Evolutionary conservation across 306 rosid genomes (phyloP).

Genomic region (Medicago truncatula): MtrunA17r5.0-ANR NC_053049.1:44366001-44366500

Average conservation of each 20-base stretch:
- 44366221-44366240: conserved; percentile 28
- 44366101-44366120: conserved; percentile 44
- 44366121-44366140: conserved; percentile 6
- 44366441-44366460: conserved; percentile 32
- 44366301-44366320: neutral
- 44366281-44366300: conserved; percentile 32
- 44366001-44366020: conserved; percentile 31
- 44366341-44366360: neutral
- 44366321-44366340: neutral
- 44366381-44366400: neutral
- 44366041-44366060: conserved; percentile 34
- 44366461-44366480: conserved; percentile 38
- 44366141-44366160: conserved; percentile 38
- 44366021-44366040: conserved; percentile 39
- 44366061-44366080: conserved; percentile 39
- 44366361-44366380: neutral
- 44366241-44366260: conserved; percentile 21
- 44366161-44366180: conserved; percentile 52
- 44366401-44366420: conserved; percentile 11
- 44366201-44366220: conserved; percentile 28
- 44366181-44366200: conserved; percentile 42
- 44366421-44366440: conserved; percentile 36
- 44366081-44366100: conserved; percentile 53
- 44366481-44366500: conserved; percentile 16
- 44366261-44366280: conserved; percentile 30